Conservation (phyloP, 139 green algal genomes). For the Coelastrella sp. region DNA sequence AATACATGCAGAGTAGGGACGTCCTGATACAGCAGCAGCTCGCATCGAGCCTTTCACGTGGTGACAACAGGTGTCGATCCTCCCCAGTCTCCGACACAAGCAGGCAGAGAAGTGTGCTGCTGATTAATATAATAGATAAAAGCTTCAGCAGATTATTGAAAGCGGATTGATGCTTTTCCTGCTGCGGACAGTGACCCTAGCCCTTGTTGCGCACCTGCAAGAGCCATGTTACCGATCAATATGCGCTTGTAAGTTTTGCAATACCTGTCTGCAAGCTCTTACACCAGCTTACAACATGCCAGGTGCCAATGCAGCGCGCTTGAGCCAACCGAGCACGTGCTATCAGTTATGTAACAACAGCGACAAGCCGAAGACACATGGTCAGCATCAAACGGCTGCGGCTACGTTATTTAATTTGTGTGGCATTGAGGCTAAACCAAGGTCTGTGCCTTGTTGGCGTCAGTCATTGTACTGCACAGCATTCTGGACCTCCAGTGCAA, state of each 20-base stretch:
- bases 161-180: too few species aligned
- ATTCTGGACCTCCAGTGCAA: too few species aligned
- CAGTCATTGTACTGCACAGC: too few species aligned
- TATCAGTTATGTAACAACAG: not conserved
- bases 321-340: not conserved
- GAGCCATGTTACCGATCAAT: not conserved
- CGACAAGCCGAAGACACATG: too few species aligned
- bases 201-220: slow-evolving; percentile 5
- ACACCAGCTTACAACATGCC: too few species aligned
- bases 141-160: too few species aligned
- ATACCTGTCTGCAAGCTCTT: not conserved
- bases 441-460: too few species aligned
- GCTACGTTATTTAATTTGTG: too few species aligned
- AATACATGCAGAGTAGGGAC: not conserved
- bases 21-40: not conserved
- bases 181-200: not conserved
- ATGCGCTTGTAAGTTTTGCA: not conserved
- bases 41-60: not conserved
- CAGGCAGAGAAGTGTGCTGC: not conserved
- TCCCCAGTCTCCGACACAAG: not conserved
- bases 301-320: too few species aligned
- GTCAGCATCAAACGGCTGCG: too few species aligned
- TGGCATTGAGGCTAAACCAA: too few species aligned
- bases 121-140: too few species aligned
- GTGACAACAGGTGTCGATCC: not conserved